Base-by-base conservation (phyloP, 805 yeast genomes). In the Lachancea sp. region DNA sequence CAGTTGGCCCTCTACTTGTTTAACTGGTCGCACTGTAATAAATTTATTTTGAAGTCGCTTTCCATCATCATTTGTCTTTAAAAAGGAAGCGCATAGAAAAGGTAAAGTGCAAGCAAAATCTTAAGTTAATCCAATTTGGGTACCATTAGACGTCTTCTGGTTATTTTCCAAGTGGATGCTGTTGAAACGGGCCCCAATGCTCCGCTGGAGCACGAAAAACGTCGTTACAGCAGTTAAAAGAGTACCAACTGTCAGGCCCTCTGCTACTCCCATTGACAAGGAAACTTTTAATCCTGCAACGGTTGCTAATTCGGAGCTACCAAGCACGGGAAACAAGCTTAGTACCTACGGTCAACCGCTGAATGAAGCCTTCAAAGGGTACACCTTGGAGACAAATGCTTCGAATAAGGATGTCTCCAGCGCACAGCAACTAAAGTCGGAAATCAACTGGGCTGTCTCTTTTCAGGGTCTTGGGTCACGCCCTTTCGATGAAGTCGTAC, bases 391-490 rank as follows among this genome's bases (percentile, higher is more conserved):
- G 26, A 21, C 18, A 8, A 12, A 18, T 11, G 26, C 13, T 5
- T 8, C 35, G 9, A 8, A 18, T n/a, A 18, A 13, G 4, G 11
- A 22, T 17, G 12, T 11, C 11, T 17, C 23, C 9, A 30, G 4
- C 21, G 6, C 23, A 17, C 23, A 18, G 13, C 34, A 17, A n/a
- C 21, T 11, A 13, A 11, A 8, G 7, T 30, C 34, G 5, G 39
- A 44, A 6, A 55, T 67, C 24, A 78, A 90, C 61, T 92, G 97
- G 97, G 72, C 89, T 9, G 80, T 75, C 19, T 84, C 96, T 2
- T 92, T 81, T 68, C 82, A 76, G 51, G 97, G 97, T 0, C 66
- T 92, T 24, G 96, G 96, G 5, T 65, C 77, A 3, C 75, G 71
- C n/a, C 81, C 96, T 1, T 90, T 92, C 54, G 64, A 78, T 3